Conservation (phyloP, 164 flowering plant genomes). For the Stephania cephalantha region DNA sequence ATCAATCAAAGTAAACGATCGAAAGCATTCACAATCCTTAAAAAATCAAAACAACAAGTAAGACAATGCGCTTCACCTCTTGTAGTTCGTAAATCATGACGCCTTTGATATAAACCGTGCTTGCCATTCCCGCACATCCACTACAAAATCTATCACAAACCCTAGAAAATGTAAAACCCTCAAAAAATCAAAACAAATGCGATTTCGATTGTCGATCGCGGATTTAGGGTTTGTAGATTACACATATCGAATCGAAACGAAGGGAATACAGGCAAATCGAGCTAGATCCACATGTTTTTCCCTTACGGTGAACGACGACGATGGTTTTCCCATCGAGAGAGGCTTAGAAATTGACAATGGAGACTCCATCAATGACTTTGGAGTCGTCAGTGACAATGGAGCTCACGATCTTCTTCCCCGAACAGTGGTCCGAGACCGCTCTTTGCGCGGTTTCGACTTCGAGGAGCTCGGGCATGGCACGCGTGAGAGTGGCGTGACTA, state of each 20-base stretch:
- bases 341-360: too few species aligned
- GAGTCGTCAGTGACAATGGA: constrained; percentile 65
- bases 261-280: constrained; percentile 89
- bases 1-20: constrained; percentile 7
- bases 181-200: neutral
- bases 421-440: constrained; percentile 66
- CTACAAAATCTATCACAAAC: too few species aligned
- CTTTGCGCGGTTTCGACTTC: too few species aligned
- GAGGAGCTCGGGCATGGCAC: too few species aligned
- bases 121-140: constrained; percentile 75
- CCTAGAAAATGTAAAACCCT: neutral
- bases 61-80: constrained; percentile 40
- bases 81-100: constrained; percentile 77
- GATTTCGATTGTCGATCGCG: too few species aligned
- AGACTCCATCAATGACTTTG: constrained; percentile 82
- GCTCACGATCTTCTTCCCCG: constrained; percentile 59
- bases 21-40: neutral
- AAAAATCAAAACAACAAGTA: neutral
- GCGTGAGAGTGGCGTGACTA: too few species aligned
- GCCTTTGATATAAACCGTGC: constrained; percentile 89
- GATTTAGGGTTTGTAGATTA: constrained; percentile 1
- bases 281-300: constrained; percentile 86
- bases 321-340: too few species aligned
- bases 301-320: too few species aligned
- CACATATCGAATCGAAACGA: constrained; percentile 85